Percentiles rank a stretch among this genome's conserved stretches.
These are phyloP conservation scores for Arachnomyces sp. DNA, from an alignment of 2,329 filamentous ascomycete genomes.

Conservation along the genomic window DNA sequence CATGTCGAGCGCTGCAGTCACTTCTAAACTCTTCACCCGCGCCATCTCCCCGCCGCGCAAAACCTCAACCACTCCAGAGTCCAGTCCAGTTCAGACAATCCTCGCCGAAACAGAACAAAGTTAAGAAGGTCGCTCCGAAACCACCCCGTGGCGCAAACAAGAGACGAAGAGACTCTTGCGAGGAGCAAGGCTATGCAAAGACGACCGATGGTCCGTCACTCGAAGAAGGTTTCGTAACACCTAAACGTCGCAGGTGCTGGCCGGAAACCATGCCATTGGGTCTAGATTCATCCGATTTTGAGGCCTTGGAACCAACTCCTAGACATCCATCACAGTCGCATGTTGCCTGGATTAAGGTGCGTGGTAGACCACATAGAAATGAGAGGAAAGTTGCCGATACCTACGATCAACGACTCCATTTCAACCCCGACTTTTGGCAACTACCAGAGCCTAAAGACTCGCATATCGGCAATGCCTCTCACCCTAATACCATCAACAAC, in stretches of 20 bases:
- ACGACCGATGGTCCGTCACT: slow-evolving; percentile 2
- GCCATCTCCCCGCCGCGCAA: slow-evolving; percentile 27
- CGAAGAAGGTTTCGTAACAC: slow-evolving; percentile 31
- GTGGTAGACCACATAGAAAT: slow-evolving; percentile 18
- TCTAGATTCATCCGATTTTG: slow-evolving; percentile 37
- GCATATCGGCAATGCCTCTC: slow-evolving; percentile 4
- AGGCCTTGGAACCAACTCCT: slow-evolving; percentile 26
- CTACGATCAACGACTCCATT: too few species aligned
- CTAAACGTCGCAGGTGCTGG: slow-evolving; percentile 36
- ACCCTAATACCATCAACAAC: slow-evolving; percentile 17
- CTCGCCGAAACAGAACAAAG: slow-evolving; percentile 22
- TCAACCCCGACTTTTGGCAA: slow-evolving; percentile 1
- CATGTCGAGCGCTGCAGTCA: slow-evolving; percentile 36
- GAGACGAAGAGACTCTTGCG: slow-evolving; percentile 25
- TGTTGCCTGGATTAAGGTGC: slow-evolving; percentile 19
- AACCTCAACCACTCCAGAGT: slow-evolving; percentile 33
- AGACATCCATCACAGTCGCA: neutral
- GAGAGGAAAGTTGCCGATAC: slow-evolving; percentile 7
- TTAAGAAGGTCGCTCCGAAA: slow-evolving; percentile 12
- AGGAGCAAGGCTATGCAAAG: slow-evolving; percentile 27
- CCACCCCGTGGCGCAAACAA: slow-evolving; percentile 8
- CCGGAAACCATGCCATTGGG: slow-evolving; percentile 40
- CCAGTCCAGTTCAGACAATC: slow-evolving; percentile 27
- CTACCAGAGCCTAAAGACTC: slow-evolving; percentile 14
- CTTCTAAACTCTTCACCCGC: slow-evolving; percentile 35